These are phyloP conservation scores for Anthostomella pinea DNA, from an alignment of 2,329 filamentous ascomycete species.

Conservation along the genomic window DNA sequence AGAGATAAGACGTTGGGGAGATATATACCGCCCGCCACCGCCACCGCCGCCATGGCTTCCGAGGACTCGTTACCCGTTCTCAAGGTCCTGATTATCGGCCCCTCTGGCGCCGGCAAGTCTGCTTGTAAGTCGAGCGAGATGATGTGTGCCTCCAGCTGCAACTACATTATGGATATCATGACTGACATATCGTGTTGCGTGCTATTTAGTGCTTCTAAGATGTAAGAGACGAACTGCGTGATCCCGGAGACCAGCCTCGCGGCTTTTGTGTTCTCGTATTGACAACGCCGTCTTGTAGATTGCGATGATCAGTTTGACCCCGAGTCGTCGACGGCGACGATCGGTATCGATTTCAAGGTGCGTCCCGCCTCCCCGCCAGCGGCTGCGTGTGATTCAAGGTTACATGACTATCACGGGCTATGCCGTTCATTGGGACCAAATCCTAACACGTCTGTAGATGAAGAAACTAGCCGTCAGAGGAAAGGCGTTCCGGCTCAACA, in stretches of 20 bases:
- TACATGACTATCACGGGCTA: neutral
- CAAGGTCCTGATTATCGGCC: conserved; percentile 55
- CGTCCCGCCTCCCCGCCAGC: neutral
- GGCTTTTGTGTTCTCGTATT: conserved; percentile 1
- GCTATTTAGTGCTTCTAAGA: conserved; percentile 46
- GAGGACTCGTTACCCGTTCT: conserved; percentile 47
- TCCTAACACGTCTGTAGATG: no score
- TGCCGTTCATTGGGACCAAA: no score
- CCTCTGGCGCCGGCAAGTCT: conserved; percentile 54
- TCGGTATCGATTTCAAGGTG: conserved; percentile 57
- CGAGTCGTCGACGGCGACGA: conserved; percentile 52
- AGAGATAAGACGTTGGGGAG: no score
- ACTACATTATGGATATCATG: conserved; percentile 2
- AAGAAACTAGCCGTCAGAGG: conserved; percentile 53
- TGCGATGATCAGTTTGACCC: conserved; percentile 57
- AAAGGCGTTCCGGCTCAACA: conserved; percentile 49
- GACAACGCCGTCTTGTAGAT: conserved; percentile 26
- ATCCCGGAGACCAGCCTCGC: neutral
- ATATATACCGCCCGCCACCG: no score
- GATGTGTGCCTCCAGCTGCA: no score
- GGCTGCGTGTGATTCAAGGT: neutral
- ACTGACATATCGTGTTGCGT: conserved; percentile 4
- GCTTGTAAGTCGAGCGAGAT: conserved; percentile 43
- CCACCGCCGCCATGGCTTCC: conserved; percentile 36
- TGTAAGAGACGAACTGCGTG: conserved; percentile 26